A percentile compares a stretch with the other conserved stretches of the same genome.
Conservation (phyloP, 2,329 filamentous ascomycete genomes). For the Diaporthe longicolla region DNA sequence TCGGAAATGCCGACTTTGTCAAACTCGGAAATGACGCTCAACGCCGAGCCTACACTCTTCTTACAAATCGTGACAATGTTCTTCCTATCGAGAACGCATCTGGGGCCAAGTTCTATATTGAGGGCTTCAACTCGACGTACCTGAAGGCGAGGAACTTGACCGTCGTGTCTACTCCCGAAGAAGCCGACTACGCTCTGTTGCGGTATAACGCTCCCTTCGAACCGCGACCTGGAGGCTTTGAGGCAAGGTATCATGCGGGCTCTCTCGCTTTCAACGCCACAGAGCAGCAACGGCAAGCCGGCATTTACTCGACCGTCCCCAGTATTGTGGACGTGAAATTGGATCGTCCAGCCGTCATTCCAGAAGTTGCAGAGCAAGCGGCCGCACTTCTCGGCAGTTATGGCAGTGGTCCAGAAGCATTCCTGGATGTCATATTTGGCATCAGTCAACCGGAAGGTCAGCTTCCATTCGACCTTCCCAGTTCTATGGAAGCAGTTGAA, state of each 20-base stretch:
- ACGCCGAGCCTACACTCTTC: slow-evolving; percentile 47
- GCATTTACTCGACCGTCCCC: slow-evolving; percentile 55
- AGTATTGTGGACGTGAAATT: slow-evolving; percentile 60
- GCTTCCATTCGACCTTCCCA: slow-evolving; percentile 61
- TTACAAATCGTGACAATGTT: slow-evolving; percentile 43
- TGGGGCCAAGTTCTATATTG: slow-evolving; percentile 43
- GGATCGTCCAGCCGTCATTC: slow-evolving; percentile 58
- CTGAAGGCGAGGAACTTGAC: slow-evolving; percentile 13
- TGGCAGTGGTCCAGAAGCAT: slow-evolving; percentile 55
- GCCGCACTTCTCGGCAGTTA: slow-evolving; percentile 57
- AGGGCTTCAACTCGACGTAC: slow-evolving; percentile 13
- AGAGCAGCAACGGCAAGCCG: slow-evolving; percentile 4
- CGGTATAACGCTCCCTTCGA: slow-evolving; percentile 20
- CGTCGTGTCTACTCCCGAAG: slow-evolving; percentile 8
- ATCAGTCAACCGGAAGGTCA: slow-evolving; percentile 54
- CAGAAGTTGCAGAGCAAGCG: slow-evolving; percentile 56
- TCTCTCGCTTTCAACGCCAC: slow-evolving; percentile 11
- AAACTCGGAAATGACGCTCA: slow-evolving; percentile 55
- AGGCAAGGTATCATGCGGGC: slow-evolving; percentile 5
- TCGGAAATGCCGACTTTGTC: slow-evolving; percentile 61
- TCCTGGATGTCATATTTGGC: slow-evolving; percentile 59
- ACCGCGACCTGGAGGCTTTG: slow-evolving; percentile 13
- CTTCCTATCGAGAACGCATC: slow-evolving; percentile 50
- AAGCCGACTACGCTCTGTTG: slow-evolving; percentile 21
- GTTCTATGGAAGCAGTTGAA: slow-evolving; percentile 57